Base-by-base conservation (phyloP, 2,329 filamentous ascomycete genomes). In the Furcasterigmium furcatum region DNA sequence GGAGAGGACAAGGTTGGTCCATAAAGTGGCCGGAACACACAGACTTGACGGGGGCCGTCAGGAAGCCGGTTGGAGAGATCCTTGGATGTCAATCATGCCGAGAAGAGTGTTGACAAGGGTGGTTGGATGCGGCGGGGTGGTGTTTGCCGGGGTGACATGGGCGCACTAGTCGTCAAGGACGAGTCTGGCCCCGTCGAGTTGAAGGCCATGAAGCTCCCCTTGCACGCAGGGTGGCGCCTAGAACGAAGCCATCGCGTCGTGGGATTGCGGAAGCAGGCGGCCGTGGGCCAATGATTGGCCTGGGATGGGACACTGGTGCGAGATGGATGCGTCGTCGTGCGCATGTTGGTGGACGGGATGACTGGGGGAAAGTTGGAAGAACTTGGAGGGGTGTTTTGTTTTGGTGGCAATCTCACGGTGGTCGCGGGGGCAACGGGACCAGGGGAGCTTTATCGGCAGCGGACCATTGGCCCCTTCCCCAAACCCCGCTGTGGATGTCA, bases 351-450 rank as follows among this genome's bases (percentile, higher is more conserved):
- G 24, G 24, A 29, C 24, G 18, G 39, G 39, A 12, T 14, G 9
- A 13, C 19, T 32, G 12, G 30, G 19, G 10, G 36, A 20, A 39
- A 39, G 36, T 24, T 39, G 14, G 36, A 21, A n/a, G n/a, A n/a
- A n/a, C 19, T 25, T 24, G 36, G 36, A 35, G 14, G 25, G 27
- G 19, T 35, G 41, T 43, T 43, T 43, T 43, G 41, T 36, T 43
- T 30, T 38, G 21, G 19, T 27, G 16, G 30, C 22, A 21, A 14
- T 10, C 32, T 25, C 24, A 18, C 12, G 34, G 9, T 20, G 12
- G 41, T 43, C 36, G 41, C 14, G 5, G 13, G 18, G 16, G 41
- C 21, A 38, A 43, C 41, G 30, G 19, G 14, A 3, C 41, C 41
- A 24, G 29, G 9, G 3, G 3, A 43, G 41, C 41, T 36, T 43